Base-by-base conservation (phyloP, 345 rosid genomes). In the Angophora floribunda region DNA sequence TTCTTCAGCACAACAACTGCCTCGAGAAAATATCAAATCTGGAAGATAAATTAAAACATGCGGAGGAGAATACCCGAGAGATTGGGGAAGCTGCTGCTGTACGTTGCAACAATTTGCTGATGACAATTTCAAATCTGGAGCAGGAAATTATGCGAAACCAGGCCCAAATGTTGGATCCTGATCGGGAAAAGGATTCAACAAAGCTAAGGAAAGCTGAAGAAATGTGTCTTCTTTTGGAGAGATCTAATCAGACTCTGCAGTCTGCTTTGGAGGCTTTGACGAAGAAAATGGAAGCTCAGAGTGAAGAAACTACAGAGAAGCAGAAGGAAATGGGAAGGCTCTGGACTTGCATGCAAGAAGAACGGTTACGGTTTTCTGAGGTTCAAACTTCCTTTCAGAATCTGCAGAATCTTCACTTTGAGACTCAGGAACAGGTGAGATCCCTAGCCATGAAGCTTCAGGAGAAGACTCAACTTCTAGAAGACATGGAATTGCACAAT, bases 351-450 rank as follows among this genome's bases (percentile, higher is more conserved):
- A 89, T 96, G 90, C 99, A 97, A 92, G 98, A 96, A 91, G 99
- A 97, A 92, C 95, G 93, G 85, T 91, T 94, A 89, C 95, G 96
- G 32, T 96, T 95, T 63, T 36, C 94, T 87, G 97, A 97, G 92
- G 97, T 96, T 87, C 98, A 96, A 91, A 96, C 97, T 36, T 97
- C 99, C 87, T 94, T 96, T 91, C 99, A 96, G 91, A 94, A 98
- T 85, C 87, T 97, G 91, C 98, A 96, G 88, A 94, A 96, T 89
- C 89, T 96, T 91, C 97, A 96, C 91, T 94, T 98, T 91, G 97
- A 96, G 89, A 94, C 98, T 88, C 99, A 96, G 93, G 98, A 96
- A 88, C 99, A 97, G 88, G 92, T 96, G 88, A 95, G 92, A 91
- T 90, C 96, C 87, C 91, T 96, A 89, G 95, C 92, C 36, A 87